Conservation (phyloP, 1,284 basidiomycete species). For the Austropuccinia psidii region DNA sequence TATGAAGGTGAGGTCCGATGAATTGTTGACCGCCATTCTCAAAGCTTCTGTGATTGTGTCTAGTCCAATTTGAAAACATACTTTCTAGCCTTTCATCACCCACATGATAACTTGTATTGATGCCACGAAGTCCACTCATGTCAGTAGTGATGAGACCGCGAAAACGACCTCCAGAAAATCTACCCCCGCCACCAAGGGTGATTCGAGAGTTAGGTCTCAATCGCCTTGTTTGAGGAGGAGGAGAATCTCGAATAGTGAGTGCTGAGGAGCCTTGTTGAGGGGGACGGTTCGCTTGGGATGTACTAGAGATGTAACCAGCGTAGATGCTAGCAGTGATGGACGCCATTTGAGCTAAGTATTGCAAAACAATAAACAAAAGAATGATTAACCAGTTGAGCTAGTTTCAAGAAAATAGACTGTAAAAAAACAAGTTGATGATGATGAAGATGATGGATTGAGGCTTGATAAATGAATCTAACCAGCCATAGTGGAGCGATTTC, state of each 20-base stretch:
- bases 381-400: too few species aligned
- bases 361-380: too few species aligned
- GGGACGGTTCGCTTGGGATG: background rate
- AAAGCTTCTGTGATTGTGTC: too few species aligned
- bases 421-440: too few species aligned
- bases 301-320: background rate
- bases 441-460: too few species aligned
- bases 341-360: constrained; percentile 4
- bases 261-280: constrained; percentile 18
- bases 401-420: too few species aligned
- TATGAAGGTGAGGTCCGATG: too few species aligned
- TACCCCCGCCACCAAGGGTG: constrained; percentile 18
- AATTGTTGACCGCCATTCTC: too few species aligned
- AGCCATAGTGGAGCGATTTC: too few species aligned
- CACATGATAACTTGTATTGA: background rate
- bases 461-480: too few species aligned
- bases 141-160: constrained; percentile 13
- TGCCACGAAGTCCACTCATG: background rate
- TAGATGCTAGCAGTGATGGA: constrained; percentile 10
- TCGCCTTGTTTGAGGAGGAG: constrained; percentile 3
- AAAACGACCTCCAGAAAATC: constrained; percentile 21
- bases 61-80: constrained; percentile 2
- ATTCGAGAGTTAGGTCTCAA: background rate
- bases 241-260: constrained; percentile 8
- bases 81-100: background rate